phyloP scores from a whole-genome alignment of 345 rosid genomes.

The Toxicodendron radicans region DNA sequence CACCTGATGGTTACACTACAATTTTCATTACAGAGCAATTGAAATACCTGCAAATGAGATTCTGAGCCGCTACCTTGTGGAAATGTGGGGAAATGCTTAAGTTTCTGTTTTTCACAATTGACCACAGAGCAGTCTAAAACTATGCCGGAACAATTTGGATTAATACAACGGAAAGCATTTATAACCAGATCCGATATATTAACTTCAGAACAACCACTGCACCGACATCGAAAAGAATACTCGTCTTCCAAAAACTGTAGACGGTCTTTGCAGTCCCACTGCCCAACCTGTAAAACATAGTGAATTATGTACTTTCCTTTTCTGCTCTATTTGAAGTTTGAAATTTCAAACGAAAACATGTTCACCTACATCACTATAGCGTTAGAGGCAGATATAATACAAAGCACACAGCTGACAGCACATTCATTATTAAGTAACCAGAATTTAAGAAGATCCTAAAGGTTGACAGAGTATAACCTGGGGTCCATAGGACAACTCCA shows the following conservation, averaged over 20 bases:
- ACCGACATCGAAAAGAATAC: conserved; percentile 68
- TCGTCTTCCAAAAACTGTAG: conserved; percentile 65
- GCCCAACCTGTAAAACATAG: conserved; percentile 61
- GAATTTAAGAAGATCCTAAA: neutral
- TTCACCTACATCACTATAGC: neutral
- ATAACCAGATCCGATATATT: conserved; percentile 68
- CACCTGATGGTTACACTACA: neutral
- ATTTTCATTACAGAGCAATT: conserved; percentile 14
- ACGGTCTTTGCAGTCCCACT: conserved; percentile 69
- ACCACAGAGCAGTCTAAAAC: conserved; percentile 46
- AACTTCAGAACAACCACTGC: conserved; percentile 65
- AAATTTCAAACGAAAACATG: conserved; percentile 1
- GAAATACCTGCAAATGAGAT: conserved; percentile 45
- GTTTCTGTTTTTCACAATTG: conserved; percentile 41
- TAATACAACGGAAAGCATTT: conserved; percentile 62
- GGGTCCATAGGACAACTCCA: conserved; percentile 91
- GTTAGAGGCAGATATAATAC: neutral
- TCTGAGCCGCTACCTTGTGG: conserved; percentile 22
- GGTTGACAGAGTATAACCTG: conserved; percentile 44
- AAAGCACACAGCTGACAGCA: conserved; percentile 8
- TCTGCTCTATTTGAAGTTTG: neutral
- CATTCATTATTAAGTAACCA: neutral
- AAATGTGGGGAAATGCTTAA: conserved; percentile 24
- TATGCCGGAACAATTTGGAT: conserved; percentile 58
- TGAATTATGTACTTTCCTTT: neutral